Conservation (phyloP, 1,284 basidiomycete genomes). For the Porodaedalea pini region DNA sequence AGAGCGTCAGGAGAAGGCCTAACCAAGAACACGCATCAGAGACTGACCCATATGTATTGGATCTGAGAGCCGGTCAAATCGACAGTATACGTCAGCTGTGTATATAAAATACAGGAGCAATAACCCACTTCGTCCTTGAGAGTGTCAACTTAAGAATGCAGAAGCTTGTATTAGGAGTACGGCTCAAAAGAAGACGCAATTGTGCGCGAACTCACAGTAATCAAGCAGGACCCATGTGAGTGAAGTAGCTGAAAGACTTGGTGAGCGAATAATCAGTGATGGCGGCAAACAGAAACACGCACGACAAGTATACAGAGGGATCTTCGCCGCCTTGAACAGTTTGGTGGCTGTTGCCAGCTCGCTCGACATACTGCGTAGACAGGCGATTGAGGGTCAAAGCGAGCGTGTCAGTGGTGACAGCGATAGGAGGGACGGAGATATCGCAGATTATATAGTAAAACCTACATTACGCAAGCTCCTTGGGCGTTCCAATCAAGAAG, state of each 20-base stretch:
- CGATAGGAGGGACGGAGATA: background rate
- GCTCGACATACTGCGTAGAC: too few species aligned
- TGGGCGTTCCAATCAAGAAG: background rate
- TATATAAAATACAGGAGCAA: background rate
- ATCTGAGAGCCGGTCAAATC: background rate
- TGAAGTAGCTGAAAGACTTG: background rate
- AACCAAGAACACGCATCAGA: background rate
- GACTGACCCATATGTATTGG: slow-evolving; percentile 10
- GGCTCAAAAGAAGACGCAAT: background rate
- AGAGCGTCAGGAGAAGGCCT: background rate
- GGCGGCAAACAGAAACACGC: background rate
- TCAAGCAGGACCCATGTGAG: slow-evolving; percentile 10
- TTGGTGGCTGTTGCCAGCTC: slow-evolving; percentile 1
- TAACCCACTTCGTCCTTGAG: slow-evolving; percentile 1
- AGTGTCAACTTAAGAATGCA: background rate
- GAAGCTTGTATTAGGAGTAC: background rate
- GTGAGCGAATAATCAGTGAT: background rate
- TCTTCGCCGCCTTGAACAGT: background rate
- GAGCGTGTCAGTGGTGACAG: background rate
- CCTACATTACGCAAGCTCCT: too few species aligned
- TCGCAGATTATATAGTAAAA: background rate
- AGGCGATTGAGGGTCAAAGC: background rate
- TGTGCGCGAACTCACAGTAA: slow-evolving; percentile 2
- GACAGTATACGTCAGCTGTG: background rate
- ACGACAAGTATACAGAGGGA: background rate